Percentiles rank a stretch among this genome's conserved stretches.
These are phyloP conservation scores for Cytospora schulzeri DNA, from an alignment of 2,329 filamentous ascomycete species.

Conservation along the genomic window DNA sequence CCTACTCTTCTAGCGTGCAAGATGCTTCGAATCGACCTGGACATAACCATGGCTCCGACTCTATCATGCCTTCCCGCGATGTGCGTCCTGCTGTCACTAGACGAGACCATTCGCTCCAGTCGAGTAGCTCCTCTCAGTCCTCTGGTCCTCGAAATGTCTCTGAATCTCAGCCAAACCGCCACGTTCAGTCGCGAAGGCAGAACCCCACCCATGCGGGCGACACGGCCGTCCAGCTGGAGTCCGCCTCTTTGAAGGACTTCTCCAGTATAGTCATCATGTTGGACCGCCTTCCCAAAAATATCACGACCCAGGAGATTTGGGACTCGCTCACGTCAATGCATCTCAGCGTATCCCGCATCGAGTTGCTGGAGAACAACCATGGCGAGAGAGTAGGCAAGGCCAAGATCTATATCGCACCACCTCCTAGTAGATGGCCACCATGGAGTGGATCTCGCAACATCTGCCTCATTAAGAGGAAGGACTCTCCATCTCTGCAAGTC, in stretches of 20 bases:
- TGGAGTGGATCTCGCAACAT: slow-evolving; percentile 10
- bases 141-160: background rate
- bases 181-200: background rate
- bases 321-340: slow-evolving; percentile 55
- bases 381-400: slow-evolving; percentile 45
- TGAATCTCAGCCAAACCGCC: background rate
- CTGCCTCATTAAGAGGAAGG: slow-evolving; percentile 3
- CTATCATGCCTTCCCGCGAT: background rate
- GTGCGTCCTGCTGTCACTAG: background rate
- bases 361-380: slow-evolving; percentile 51
- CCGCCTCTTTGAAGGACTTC: background rate
- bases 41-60: background rate
- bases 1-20: background rate
- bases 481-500: background rate
- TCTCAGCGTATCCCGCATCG: slow-evolving; percentile 53
- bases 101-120: background rate
- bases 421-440: slow-evolving; percentile 41
- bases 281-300: slow-evolving; percentile 38
- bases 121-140: background rate
- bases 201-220: background rate
- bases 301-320: slow-evolving; percentile 51
- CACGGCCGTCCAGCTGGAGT: background rate
- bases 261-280: slow-evolving; percentile 39
- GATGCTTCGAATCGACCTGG: background rate
- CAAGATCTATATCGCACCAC: slow-evolving; percentile 60